Percentiles rank a stretch among this genome's conserved stretches.
phyloP scores from a whole-genome alignment of 2,329 filamentous ascomycete species.

The Rutstroemia sp. region DNA sequence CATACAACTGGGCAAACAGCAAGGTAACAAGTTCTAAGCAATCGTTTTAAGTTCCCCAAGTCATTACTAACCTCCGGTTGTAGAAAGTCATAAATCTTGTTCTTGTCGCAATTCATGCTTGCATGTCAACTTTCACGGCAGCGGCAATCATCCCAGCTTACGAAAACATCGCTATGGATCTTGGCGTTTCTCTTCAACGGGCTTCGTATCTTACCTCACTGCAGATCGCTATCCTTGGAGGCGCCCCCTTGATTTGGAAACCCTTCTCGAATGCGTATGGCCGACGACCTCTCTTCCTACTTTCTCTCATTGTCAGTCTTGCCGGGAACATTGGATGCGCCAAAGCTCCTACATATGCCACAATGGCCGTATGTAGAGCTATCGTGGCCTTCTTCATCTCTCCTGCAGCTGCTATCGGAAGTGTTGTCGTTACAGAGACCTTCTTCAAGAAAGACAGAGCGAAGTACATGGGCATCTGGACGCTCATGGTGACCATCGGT shows the following conservation, averaged over 20 bases:
- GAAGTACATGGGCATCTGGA: conserved; percentile 48
- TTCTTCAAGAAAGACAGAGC: conserved; percentile 46
- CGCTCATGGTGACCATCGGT: conserved; percentile 22
- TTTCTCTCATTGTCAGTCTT: conserved; percentile 36
- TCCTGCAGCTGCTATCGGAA: conserved; percentile 43
- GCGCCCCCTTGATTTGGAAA: conserved; percentile 45
- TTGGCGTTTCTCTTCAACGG: conserved; percentile 36
- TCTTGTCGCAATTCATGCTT: conserved; percentile 44
- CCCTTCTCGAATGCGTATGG: conserved; percentile 43
- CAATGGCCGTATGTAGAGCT: conserved; percentile 41
- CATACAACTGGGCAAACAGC: conserved; percentile 46
- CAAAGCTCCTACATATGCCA: conserved; percentile 37
- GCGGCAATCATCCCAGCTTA: conserved; percentile 43
- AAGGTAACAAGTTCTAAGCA: conserved; percentile 30
- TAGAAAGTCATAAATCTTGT: conserved; percentile 41
- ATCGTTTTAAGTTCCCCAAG: no score
- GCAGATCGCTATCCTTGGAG: conserved; percentile 44
- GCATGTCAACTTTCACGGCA: conserved; percentile 45
- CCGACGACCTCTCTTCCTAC: conserved; percentile 42
- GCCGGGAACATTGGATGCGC: conserved; percentile 45
- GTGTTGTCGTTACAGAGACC: conserved; percentile 47
- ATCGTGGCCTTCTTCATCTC: conserved; percentile 46
- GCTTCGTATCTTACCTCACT: conserved; percentile 43
- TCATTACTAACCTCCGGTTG: no score
- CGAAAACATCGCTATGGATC: conserved; percentile 37